Percentiles rank a stretch among this genome's conserved stretches.
These are phyloP conservation scores for Lindgomyces ingoldianus DNA, from an alignment of 495 filamentous ascomycete genomes.

Conservation along the genomic window DNA sequence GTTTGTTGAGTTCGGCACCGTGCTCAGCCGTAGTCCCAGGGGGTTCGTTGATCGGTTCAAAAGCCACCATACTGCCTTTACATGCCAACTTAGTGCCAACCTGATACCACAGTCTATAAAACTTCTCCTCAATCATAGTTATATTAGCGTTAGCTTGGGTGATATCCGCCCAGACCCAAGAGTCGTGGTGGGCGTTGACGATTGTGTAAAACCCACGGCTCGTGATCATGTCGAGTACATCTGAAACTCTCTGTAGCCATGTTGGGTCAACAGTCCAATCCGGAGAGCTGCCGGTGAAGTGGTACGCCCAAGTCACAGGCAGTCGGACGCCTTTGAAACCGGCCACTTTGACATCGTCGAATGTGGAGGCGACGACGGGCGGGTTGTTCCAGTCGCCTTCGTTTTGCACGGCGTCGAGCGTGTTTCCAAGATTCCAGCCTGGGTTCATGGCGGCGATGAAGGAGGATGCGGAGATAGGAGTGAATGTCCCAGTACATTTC, in stretches of 20 bases:
- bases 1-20: slow-evolving; percentile 54
- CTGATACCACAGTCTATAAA: slow-evolving; percentile 60
- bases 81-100: slow-evolving; percentile 58
- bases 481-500: slow-evolving; percentile 46
- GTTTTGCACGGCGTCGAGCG: slow-evolving; percentile 58
- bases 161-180: slow-evolving; percentile 62
- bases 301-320: slow-evolving; percentile 62
- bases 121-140: slow-evolving; percentile 59
- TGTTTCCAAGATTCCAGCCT: slow-evolving; percentile 56
- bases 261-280: slow-evolving; percentile 56
- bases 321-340: slow-evolving; percentile 63
- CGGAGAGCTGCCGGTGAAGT: slow-evolving; percentile 55
- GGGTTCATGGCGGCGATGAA: slow-evolving; percentile 47
- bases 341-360: slow-evolving; percentile 54
- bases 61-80: slow-evolving; percentile 57
- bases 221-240: slow-evolving; percentile 60
- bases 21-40: slow-evolving; percentile 55
- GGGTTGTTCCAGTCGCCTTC: slow-evolving; percentile 64
- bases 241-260: slow-evolving; percentile 63
- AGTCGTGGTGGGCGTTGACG: slow-evolving; percentile 64
- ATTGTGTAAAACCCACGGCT: slow-evolving; percentile 55
- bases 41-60: slow-evolving; percentile 65
- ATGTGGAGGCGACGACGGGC: slow-evolving; percentile 51
- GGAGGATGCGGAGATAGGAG: slow-evolving; percentile 44
- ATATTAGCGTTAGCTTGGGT: slow-evolving; percentile 50